phyloP scores from a whole-genome alignment of 306 rosid genomes.

The Cucurbita argyrosperma region DNA sequence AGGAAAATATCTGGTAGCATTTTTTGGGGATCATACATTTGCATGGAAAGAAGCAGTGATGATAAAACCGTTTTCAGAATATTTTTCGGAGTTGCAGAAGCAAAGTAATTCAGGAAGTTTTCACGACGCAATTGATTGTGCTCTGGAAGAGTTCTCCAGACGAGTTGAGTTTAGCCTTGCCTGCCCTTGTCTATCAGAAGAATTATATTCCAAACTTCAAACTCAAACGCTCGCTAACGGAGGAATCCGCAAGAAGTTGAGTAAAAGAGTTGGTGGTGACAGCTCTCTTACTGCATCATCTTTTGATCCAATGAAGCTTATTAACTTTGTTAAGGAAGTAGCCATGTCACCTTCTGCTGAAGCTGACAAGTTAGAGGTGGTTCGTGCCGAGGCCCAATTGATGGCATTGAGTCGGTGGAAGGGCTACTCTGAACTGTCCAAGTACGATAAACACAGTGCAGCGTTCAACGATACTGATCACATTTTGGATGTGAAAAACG shows the following conservation, averaged over 20 bases:
- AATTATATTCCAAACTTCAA: conserved; percentile 28
- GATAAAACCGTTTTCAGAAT: conserved; percentile 48
- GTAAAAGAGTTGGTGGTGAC: conserved; percentile 46
- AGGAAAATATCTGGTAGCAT: conserved; percentile 39
- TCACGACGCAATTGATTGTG: conserved; percentile 48
- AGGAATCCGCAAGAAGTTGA: conserved; percentile 33
- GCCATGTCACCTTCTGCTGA: too few relatives aligned
- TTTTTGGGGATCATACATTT: conserved; percentile 67
- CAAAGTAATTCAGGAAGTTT: conserved; percentile 37
- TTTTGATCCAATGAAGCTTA: conserved; percentile 47
- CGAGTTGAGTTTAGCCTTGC: conserved; percentile 58
- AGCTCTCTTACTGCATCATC: conserved; percentile 20
- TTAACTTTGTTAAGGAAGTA: conserved; percentile 16
- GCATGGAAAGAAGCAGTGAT: conserved; percentile 65
- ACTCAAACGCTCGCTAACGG: conserved; percentile 37
- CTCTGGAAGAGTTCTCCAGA: conserved; percentile 65
- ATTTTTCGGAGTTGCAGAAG: conserved; percentile 55
- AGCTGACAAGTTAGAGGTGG: too few relatives aligned
- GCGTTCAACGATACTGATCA: conserved; percentile 32
- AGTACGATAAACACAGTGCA: conserved; percentile 23
- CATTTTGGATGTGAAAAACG: conserved; percentile 9
- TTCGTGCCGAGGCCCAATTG: neutral
- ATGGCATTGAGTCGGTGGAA: conserved; percentile 40
- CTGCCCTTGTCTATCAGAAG: conserved; percentile 52
- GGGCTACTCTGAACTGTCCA: conserved; percentile 49